Conservation (phyloP, 805 yeast species). For the Starmerella potacharoeniae region DNA sequence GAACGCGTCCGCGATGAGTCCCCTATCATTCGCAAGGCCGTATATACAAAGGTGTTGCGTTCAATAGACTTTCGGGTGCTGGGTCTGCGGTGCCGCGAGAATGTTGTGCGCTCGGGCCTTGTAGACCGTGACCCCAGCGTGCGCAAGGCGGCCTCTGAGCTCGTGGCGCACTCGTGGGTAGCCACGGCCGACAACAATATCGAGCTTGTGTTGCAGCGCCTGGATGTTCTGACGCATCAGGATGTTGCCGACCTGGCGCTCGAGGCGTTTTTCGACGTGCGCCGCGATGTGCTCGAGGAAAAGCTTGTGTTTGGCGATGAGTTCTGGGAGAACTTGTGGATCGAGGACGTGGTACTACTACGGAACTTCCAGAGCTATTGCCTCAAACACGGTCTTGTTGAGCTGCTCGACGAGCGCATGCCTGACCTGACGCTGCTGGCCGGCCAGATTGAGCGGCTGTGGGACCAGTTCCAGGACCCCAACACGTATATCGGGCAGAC, state of each 20-base stretch:
- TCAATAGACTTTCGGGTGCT: constrained; percentile 52
- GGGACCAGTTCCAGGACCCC: constrained; percentile 31
- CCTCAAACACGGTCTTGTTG: constrained; percentile 36
- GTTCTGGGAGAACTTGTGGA: constrained; percentile 58
- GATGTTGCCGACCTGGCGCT: constrained; percentile 59
- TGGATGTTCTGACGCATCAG: constrained; percentile 54
- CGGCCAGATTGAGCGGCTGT: constrained; percentile 42
- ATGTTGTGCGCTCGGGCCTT: constrained; percentile 70
- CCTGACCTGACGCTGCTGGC: constrained; percentile 75
- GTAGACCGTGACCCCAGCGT: constrained; percentile 75
- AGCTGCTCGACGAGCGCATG: constrained; percentile 52
- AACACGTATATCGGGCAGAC: constrained; percentile 39
- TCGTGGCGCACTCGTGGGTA: constrained; percentile 67
- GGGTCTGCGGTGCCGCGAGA: constrained; percentile 47
- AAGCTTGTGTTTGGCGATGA: constrained; percentile 44
- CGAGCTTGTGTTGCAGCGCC: constrained; percentile 53
- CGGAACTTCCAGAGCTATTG: constrained; percentile 60
- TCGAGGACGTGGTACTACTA: constrained; percentile 64
- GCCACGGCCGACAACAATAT: constrained; percentile 56
- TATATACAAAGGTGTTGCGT: constrained; percentile 57
- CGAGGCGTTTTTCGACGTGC: constrained; percentile 45
- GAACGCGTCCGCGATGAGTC: constrained; percentile 78
- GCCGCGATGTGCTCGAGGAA: constrained; percentile 51
- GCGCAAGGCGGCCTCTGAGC: constrained; percentile 53
- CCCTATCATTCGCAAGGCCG: constrained; percentile 55